These are phyloP conservation scores for Aphanomyces cochlioides DNA, from an alignment of 352 stramenopile genomes.

Conservation along the genomic window DNA sequence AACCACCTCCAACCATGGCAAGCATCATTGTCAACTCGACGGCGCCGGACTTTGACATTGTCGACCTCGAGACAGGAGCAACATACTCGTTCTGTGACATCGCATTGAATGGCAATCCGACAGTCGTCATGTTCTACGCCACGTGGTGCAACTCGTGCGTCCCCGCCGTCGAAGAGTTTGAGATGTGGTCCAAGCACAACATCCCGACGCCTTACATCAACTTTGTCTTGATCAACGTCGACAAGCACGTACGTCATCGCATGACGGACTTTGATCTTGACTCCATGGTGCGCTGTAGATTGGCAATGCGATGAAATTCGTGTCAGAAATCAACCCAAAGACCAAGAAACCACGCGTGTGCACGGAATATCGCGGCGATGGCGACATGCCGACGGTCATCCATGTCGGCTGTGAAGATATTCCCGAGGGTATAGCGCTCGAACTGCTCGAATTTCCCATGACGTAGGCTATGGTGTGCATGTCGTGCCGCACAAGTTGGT, in stretches of 20 bases:
- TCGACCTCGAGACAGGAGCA: conserved; percentile 53
- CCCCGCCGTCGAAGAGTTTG: conserved; percentile 51
- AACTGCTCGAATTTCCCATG: neutral
- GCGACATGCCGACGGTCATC: conserved; percentile 46
- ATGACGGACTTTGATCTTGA: neutral
- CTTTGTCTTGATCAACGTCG: conserved; percentile 61
- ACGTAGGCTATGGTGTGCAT: conserved; percentile 42
- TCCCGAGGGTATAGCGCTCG: conserved; percentile 34
- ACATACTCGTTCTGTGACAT: conserved; percentile 39
- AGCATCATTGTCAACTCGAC: conserved; percentile 44
- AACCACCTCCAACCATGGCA: conserved; percentile 36
- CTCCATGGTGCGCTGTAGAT: conserved; percentile 24
- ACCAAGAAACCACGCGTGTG: conserved; percentile 48
- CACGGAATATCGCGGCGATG: conserved; percentile 41
- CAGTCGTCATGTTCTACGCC: conserved; percentile 57
- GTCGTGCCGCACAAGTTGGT: conserved; percentile 50
- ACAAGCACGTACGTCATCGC: conserved; percentile 40
- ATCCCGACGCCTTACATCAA: conserved; percentile 46
- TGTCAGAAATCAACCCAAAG: conserved; percentile 41
- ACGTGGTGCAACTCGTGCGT: conserved; percentile 59
- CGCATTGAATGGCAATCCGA: conserved; percentile 39
- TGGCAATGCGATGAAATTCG: conserved; percentile 43
- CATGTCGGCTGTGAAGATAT: conserved; percentile 53
- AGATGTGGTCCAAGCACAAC: conserved; percentile 50
- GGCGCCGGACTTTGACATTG: conserved; percentile 45